Base-by-base conservation (phyloP, 768 basidiomycete genomes). In the Amyloporia xantha region DNA sequence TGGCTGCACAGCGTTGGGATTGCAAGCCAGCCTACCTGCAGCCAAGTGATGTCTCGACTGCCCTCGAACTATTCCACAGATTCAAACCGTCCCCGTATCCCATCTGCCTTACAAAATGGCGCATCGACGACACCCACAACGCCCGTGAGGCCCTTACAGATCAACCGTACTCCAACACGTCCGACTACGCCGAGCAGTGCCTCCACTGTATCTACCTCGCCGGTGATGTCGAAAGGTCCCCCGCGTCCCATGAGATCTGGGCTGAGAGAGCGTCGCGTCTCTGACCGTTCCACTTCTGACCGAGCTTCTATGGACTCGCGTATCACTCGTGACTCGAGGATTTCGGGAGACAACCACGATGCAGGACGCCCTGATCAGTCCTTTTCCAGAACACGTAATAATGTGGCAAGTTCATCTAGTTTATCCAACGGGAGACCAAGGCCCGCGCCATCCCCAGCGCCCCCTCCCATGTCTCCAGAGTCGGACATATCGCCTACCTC, bases 201-300 rank as follows among this genome's bases (percentile, higher is more conserved):
- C 51, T 54, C 70, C 28, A 59, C 66, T 49, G 49, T 48, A 74
- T 48, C 70, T 64, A 49, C 60, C 63, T 44, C 64, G 26, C 52
- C 59, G 38, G 51, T 69, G 38, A 66, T 73, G 12, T 68, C 74
- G 9, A 66, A 68, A 52, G 78, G 77, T 15, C 84, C 84, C 15
- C 69, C 76, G 43, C 76, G 84, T 41, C 85, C 85, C 12, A 77
- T 79, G 59, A 70, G 84, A 59, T 86, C 84, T 12, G 85, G 84
- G 42, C 65, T 81, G 35, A 74, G 85, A 61, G 69, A 68, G 46
- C 73, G 81, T 27, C 66, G 71, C 48, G 63, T 66, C 46, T 75
- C 79, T 19, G 81, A 83, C 42, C 68, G 77, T 53, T 74, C 76
- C 37, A 66, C 60, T 25, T 75, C 77, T 37, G 80, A 82, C 51